A percentile compares a stretch with the other conserved stretches of the same genome.
These are phyloP conservation scores for Parasitella parasitica DNA, from an alignment of 371 early-diverging fungal genomes.

Conservation along the genomic window DNA sequence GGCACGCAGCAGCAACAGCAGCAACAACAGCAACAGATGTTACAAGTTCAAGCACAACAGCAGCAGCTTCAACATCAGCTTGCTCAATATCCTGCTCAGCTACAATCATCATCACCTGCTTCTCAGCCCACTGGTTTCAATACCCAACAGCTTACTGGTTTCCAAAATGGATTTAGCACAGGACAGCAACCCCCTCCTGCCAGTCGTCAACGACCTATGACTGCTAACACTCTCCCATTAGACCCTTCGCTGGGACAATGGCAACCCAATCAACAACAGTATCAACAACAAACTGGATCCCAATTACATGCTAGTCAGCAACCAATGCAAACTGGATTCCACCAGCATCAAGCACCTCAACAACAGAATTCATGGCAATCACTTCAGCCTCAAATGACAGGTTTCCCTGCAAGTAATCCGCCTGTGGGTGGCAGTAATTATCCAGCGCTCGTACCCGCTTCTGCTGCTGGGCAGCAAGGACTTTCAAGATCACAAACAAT, in stretches of 20 bases:
- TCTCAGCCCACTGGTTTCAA: constrained; percentile 8
- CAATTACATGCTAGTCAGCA: constrained; percentile 2
- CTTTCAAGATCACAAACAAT: constrained; percentile 22
- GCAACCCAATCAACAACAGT: constrained; percentile 17
- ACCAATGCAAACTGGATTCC: constrained; percentile 2
- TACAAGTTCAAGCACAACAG: constrained; percentile 30
- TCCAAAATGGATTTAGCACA: neutral
- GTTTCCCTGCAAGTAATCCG: constrained; percentile 31
- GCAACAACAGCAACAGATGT: constrained; percentile 31
- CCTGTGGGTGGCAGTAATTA: constrained; percentile 20
- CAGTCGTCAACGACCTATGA: constrained; percentile 31
- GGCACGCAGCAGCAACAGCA: constrained; percentile 44
- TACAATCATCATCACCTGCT: constrained; percentile 13
- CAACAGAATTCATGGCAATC: constrained; percentile 23
- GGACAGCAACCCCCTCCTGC: neutral
- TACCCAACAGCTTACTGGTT: constrained; percentile 2
- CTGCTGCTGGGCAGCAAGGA: constrained; percentile 30
- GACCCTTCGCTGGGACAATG: constrained; percentile 37
- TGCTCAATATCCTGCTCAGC: constrained; percentile 16
- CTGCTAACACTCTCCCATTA: constrained; percentile 22
- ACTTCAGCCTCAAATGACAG: constrained; percentile 50
- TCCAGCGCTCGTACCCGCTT: constrained; percentile 20
- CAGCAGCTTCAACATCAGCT: constrained; percentile 27
- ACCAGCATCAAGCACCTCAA: constrained; percentile 1
- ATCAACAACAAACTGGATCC: constrained; percentile 10